Conservation (phyloP, 1,284 basidiomycete genomes). For the Boletus albobrunnescens region DNA sequence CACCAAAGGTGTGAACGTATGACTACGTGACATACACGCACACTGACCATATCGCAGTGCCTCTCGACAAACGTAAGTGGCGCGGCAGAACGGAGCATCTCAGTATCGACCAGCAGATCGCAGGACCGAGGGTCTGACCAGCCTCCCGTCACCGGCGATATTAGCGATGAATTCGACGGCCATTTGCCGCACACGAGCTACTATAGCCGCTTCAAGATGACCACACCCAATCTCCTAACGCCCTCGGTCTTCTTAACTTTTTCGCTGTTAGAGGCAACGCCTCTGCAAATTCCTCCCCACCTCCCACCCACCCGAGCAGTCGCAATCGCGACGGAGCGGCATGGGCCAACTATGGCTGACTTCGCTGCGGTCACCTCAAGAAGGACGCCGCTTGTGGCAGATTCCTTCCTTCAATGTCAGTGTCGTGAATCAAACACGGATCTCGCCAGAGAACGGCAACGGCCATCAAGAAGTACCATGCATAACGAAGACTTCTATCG, state of each 20-base stretch:
- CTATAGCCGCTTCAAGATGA: conserved; percentile 20
- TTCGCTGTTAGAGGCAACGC: conserved; percentile 43
- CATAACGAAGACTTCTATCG: conserved; percentile 44
- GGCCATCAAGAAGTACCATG: conserved; percentile 34
- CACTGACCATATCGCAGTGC: conserved; percentile 24
- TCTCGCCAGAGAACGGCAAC: conserved; percentile 32
- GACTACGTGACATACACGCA: conserved; percentile 8
- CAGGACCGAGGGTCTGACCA: conserved; percentile 21
- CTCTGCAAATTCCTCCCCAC: conserved; percentile 44
- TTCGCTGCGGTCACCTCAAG: conserved; percentile 33
- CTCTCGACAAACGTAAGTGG: conserved; percentile 30
- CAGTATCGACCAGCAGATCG: conserved; percentile 23
- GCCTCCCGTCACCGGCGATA: conserved; percentile 4
- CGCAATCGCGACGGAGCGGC: conserved; percentile 39
- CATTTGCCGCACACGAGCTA: conserved; percentile 18
- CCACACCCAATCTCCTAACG: conserved; percentile 37
- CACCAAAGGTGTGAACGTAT: conserved; percentile 30
- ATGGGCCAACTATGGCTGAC: conserved; percentile 52
- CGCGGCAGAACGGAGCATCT: conserved; percentile 13
- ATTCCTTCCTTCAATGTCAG: conserved; percentile 31
- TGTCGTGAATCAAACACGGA: conserved; percentile 33
- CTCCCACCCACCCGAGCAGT: conserved; percentile 45
- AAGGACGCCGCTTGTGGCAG: conserved; percentile 45
- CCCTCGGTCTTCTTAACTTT: conserved; percentile 50
- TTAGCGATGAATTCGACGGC: conserved; percentile 11